A percentile compares a stretch with the other conserved stretches of the same genome.
Conservation (phyloP, 768 basidiomycete genomes). For the Mycena kentingensis region DNA sequence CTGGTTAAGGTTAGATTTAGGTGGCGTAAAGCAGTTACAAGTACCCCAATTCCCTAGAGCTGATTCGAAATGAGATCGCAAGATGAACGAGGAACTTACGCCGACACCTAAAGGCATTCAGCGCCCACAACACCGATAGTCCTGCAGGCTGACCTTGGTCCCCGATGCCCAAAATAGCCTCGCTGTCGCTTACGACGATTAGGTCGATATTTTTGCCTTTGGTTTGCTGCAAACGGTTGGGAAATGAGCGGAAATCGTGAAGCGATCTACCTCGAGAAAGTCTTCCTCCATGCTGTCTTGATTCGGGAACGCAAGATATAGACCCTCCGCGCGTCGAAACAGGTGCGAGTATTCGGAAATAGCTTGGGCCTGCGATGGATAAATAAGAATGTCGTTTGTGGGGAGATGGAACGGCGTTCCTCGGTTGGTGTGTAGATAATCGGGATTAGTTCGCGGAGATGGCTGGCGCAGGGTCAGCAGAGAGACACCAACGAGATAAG, state of each 20-base stretch:
- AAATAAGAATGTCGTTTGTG: background rate
- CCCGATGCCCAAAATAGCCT: constrained; percentile 78
- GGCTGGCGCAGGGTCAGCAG: constrained; percentile 23
- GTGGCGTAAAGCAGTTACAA: constrained; percentile 20
- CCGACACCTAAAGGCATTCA: constrained; percentile 66
- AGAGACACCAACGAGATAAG: background rate
- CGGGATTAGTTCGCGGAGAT: constrained; percentile 63
- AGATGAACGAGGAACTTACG: constrained; percentile 34
- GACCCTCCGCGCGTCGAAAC: constrained; percentile 76
- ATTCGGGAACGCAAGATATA: constrained; percentile 67
- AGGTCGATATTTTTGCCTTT: constrained; percentile 67
- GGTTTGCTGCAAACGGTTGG: constrained; percentile 40
- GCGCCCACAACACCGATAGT: background rate
- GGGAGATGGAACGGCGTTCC: background rate
- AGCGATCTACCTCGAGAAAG: constrained; percentile 52
- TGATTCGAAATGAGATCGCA: too few relatives aligned
- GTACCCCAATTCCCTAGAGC: constrained; percentile 60
- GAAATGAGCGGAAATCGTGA: background rate
- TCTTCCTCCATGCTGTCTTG: constrained; percentile 73
- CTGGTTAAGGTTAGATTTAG: constrained; percentile 33
- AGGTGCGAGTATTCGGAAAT: constrained; percentile 84
- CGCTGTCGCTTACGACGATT: constrained; percentile 82
- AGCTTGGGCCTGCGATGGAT: constrained; percentile 63
- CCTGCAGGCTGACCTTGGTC: constrained; percentile 39
- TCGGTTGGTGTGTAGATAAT: constrained; percentile 66